Evolutionary conservation across 352 stramenopile species (phyloP).

Genomic region (Globisporangium ultimum): DNA sequence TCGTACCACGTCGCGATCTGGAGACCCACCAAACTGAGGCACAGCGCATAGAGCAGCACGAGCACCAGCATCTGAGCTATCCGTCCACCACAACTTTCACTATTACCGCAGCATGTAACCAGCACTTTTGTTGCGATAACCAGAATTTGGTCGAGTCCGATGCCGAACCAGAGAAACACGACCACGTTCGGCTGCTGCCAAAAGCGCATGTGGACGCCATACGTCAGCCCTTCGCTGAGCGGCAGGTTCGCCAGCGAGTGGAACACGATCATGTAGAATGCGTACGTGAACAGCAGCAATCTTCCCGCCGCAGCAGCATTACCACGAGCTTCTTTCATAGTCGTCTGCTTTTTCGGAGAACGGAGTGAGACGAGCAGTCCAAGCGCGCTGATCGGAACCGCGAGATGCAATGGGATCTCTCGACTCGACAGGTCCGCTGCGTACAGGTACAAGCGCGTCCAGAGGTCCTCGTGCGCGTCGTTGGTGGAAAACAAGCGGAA

Average conservation of each 20-base stretch:
- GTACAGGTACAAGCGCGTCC: constrained; percentile 71
- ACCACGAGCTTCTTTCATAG: not conserved
- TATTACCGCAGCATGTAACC: too few species aligned
- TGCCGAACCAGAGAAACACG: constrained; percentile 84
- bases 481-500: constrained; percentile 90
- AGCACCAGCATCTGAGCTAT: too few species aligned
- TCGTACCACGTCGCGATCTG: constrained; percentile 40
- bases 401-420: constrained; percentile 51
- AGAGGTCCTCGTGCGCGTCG: constrained; percentile 58
- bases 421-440: constrained; percentile 52
- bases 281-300: constrained; percentile 53
- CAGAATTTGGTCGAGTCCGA: constrained; percentile 34
- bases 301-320: constrained; percentile 9
- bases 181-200: constrained; percentile 94
- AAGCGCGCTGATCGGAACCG: constrained; percentile 27
- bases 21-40: constrained; percentile 19
- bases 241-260: constrained; percentile 93
- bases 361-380: constrained; percentile 25
- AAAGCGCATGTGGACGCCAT: constrained; percentile 93
- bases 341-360: too few species aligned
- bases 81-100: too few species aligned
- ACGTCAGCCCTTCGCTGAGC: constrained; percentile 89
- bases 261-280: constrained; percentile 94
- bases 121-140: constrained; percentile 2
- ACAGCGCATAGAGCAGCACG: constrained; percentile 3